Base-by-base conservation (phyloP, 352 stramenopile species). In the Globisporangium takayamanum region DNA sequence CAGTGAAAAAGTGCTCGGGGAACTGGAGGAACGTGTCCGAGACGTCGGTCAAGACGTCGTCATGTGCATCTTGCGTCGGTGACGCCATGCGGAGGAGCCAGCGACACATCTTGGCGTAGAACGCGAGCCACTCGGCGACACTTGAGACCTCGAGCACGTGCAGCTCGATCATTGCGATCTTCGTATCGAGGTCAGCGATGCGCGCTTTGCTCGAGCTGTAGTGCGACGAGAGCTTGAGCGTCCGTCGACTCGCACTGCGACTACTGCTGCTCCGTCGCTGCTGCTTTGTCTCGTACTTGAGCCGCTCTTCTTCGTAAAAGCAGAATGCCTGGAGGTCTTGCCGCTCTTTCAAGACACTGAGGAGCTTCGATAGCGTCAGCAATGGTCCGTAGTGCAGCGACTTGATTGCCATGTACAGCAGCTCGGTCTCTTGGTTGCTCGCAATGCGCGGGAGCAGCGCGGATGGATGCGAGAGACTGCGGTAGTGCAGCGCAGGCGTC, bases 1-100 rank as follows among this genome's bases (percentile, higher is more conserved):
- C 80, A n/a, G 86, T 76, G 55, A 90, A 86, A 45, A 88, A 88
- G 60, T 88, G 78, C 41, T 90, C 76, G 1, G 80, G 80, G 50
- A 90, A 88, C 7, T 55, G 60, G 26, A 71, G 74, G 52, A 89
- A 85, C 14, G 68, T 62, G 20, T 62, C 57, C 22, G 74, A 76
- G 15, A 82, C 77, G 5, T 80, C 63, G 6, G 72, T 73, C 22
- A 88, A 48, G 1, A 83, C 62, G 6, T 70, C 68, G 16, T 36
- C 50, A 26, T 74, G 82, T 20, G 80, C 64, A 60, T 87, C 73
- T 57, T 87, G 69, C 7, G 60, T 53, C 5, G 70, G 53, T 11
- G 70, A 81, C 48, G 61, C 65, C 0, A 65, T 18, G n/a, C 69
- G 67, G 14, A 90, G 41, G 41, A 90, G 68, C 80, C 80, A 90